Base-by-base conservation (phyloP, 176 grass and related monocot species). In the Bolboschoenus planiculmis region DNA sequence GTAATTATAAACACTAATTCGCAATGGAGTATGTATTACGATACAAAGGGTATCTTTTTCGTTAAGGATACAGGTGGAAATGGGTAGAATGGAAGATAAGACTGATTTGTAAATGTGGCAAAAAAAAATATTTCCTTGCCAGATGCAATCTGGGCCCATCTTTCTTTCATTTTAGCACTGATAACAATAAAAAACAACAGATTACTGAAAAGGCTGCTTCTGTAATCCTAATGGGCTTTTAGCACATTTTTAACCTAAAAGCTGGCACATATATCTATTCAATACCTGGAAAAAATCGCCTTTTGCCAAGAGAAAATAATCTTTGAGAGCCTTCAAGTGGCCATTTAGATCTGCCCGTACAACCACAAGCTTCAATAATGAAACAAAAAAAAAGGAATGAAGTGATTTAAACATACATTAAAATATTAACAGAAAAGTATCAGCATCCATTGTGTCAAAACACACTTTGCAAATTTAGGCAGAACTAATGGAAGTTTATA, bases 251-350 rank as follows among this genome's bases (percentile, higher is more conserved):
- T 27, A 75, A 15, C 43, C 42, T 48, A 48, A 81, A 53, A 85
- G 13, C 54, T 60, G 14, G 21, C 21, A 48, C 9, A 82, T 60
- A 14, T 59, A 24, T 81, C 83, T 37, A n/a, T n/a, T n/a, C n/a
- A 36, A 65, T 90, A 95, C 96, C 92, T 98, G 96, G 67, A 98
- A 98, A 91, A 98, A 98, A 86, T 98, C 96, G 67, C 96, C 96
- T 93, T 98, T 98, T n/a, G 92, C 96, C 82, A 98, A 91, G 61
- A 98, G 89, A 91, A 98, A 98, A 91, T 98, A 98, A 86, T 98
- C 92, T 84, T 98, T 98, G 46, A 98, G 85, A 61, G 92, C 96
- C 87, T 91, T 98, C 89, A 98, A 84, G 81, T 98, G 96, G 24
- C 96, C 96, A 86, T 93, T 98, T 62, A 98, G 85, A 91, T 98